A percentile compares a stretch with the other conserved stretches of the same genome.
These are phyloP conservation scores for Trichoderma sp. DNA, from an alignment of 2,329 filamentous ascomycete species.

Conservation along the genomic window DNA sequence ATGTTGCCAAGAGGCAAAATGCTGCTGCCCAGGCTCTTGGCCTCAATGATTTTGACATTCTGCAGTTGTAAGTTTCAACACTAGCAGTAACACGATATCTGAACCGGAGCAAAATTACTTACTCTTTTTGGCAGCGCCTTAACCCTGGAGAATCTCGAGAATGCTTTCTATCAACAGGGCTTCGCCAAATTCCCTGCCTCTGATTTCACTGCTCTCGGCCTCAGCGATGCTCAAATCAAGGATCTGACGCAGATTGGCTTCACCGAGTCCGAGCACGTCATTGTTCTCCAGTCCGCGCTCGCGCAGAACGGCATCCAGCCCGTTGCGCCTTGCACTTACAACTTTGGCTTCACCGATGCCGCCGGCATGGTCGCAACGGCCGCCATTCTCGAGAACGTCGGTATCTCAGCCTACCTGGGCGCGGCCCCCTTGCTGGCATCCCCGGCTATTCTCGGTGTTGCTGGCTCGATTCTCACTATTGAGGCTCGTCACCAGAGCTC, in stretches of 20 bases:
- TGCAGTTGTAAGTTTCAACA: slow-evolving; percentile 58
- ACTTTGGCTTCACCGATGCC: slow-evolving; percentile 70
- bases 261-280: slow-evolving; percentile 59
- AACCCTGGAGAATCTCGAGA: slow-evolving; percentile 75
- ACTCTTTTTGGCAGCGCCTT: slow-evolving; percentile 52
- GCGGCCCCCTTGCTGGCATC: slow-evolving; percentile 67
- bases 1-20: slow-evolving; percentile 55
- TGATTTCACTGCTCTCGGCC: slow-evolving; percentile 62
- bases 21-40: slow-evolving; percentile 51
- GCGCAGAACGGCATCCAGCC: slow-evolving; percentile 65
- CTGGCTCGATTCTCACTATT: slow-evolving; percentile 71
- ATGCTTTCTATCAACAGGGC: slow-evolving; percentile 71
- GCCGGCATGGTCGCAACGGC: slow-evolving; percentile 70
- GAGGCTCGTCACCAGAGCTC: slow-evolving; percentile 76
- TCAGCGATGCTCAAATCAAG: slow-evolving; percentile 36
- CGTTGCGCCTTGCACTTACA: slow-evolving; percentile 71
- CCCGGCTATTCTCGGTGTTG: slow-evolving; percentile 64
- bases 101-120: slow-evolving; percentile 16
- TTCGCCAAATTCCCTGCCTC: slow-evolving; percentile 67
- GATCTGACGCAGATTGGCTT: slow-evolving; percentile 65
- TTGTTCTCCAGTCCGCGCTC: slow-evolving; percentile 57
- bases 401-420: slow-evolving; percentile 74
- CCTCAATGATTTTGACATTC: slow-evolving; percentile 58
- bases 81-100: neutral
- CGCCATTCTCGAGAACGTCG: slow-evolving; percentile 71